Evolutionary conservation across 495 filamentous ascomycete genomes (phyloP), one percentile per base, ranked within the genome.

Genomic region (Ramalina peruviana): DNA sequence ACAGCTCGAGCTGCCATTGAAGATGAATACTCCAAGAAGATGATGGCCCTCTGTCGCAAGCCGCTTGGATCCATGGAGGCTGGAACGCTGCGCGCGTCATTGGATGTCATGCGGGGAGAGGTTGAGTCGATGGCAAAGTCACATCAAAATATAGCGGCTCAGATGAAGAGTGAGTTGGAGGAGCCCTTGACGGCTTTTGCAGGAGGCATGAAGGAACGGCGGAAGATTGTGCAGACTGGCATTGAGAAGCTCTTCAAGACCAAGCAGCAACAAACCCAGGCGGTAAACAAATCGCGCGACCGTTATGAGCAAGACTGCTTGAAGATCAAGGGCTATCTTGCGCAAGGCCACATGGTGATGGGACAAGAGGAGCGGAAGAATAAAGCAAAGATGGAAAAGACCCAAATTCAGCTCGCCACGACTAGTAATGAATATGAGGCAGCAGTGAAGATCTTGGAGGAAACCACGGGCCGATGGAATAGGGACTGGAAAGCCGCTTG

Each of bases 291-390:
- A 86, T 83, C 88, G 21, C 77, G 92, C 23, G 93, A 99, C 69
- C 78, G 81, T 25, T 99, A 88, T 57, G 93, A 99, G 63, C 89
- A 97, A 64, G 93, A 99, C 49, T 96, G 88, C 59, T 72, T 99
- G 16, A 90, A 92, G 60, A 97, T 99, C 58, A 99, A 99, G 61
- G 92, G 93, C 17, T 99, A 97, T 58, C 76, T 97, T 16, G 93
- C 93, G 9, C 93, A 99, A 65, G 93, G 92, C 16, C 93, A 99
- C 60, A 99, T 99, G 93, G 93, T 99, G 37, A 97, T 97, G 93
- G 93, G 93, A 11, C 93, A 99, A 52, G 93, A 99, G 57, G 93
- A 99, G 66, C 75, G 90, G 36, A 97, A 96, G 69, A 99, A 99
- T 65, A 99, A 99, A 69, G 87, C 90, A 21, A 95, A 92, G 65